Evolutionary conservation across 208 protist species (phyloP), one percentile per base, ranked within the genome.

Genomic region (Acanthamoeba royreba): DNA sequence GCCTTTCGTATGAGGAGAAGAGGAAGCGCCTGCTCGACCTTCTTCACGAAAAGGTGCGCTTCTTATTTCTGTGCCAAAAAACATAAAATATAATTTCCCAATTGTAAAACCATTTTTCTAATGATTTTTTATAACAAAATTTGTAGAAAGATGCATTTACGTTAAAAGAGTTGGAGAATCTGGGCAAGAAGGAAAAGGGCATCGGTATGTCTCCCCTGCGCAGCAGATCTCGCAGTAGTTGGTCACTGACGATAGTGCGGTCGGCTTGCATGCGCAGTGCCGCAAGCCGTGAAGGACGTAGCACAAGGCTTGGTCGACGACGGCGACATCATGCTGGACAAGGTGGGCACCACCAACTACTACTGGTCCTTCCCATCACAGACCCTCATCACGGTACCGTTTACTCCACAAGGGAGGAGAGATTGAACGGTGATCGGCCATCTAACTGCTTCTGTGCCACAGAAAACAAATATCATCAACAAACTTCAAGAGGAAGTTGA

Each of bases 341-440:
- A 88, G 53, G 46, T 94, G 22, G 92, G 92, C 47, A 45, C 77
- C 38, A 74, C 74, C 49, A 94, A 83, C 33, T 94, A 94, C 77
- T 94, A 89, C 58, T 94, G 92, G 92, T 63, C 92, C 8, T 94
- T 94, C 53, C 74, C 92, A 4, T 46, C 31, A 15, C 74, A 85
- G 49, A 85, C 38, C 22, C 22, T 85, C 40, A 85, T 85, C 31
- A 52, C 45, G n/a, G 74, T 85, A 49, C 74, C n/a, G 28, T 28
- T 28, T 35, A 13, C 15, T 79, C 66, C 42, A 74, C 25, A 19
- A 11, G 9, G 19, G n/a, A n/a, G n/a, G n/a, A n/a, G n/a, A n/a
- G n/a, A n/a, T n/a, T n/a, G n/a, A 19, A 55, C 49, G 49, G 49
- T 55, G 49, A 55, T 19, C 49, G 19, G 13, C 13, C 49, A 58